phyloP scores from a whole-genome alignment of 495 filamentous ascomycete species.

The Astrothelium subdiscretum region DNA sequence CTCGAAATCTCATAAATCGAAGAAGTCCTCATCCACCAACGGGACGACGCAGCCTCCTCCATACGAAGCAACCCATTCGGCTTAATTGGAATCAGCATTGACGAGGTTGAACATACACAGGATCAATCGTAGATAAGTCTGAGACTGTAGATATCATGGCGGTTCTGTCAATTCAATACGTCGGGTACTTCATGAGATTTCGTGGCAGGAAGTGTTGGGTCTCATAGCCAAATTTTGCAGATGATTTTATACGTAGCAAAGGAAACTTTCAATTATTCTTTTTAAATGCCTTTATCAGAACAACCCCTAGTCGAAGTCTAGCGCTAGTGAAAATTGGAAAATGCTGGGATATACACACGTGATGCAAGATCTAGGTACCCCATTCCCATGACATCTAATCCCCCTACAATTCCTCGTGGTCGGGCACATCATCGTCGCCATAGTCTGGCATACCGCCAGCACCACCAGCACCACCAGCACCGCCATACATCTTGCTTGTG shows the following conservation, averaged over 20 bases:
- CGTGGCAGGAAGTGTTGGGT: too few relatives aligned
- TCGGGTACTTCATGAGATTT: too few relatives aligned
- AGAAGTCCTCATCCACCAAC: background rate
- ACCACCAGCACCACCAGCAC: constrained; percentile 48
- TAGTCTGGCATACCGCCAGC: constrained; percentile 44
- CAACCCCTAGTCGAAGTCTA: background rate
- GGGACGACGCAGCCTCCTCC: background rate
- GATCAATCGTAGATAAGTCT: too few relatives aligned
- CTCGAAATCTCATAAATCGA: background rate
- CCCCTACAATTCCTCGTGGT: constrained; percentile 77
- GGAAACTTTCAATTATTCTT: background rate
- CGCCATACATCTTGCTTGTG: constrained; percentile 90
- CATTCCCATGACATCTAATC: background rate
- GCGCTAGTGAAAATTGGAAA: background rate
- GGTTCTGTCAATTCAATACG: too few relatives aligned
- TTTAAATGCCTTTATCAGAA: background rate
- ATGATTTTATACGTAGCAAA: too few relatives aligned
- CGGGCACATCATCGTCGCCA: constrained; percentile 53
- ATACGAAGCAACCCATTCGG: background rate
- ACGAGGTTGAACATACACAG: too few relatives aligned
- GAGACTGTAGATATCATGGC: too few relatives aligned
- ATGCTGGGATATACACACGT: constrained; percentile 1
- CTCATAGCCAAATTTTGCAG: too few relatives aligned
- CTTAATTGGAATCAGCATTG: too few relatives aligned
- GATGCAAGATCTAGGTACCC: background rate